Evolutionary conservation across 148 eudicot genomes (phyloP).

Genomic region (Vaccinium corymbosum): DNA sequence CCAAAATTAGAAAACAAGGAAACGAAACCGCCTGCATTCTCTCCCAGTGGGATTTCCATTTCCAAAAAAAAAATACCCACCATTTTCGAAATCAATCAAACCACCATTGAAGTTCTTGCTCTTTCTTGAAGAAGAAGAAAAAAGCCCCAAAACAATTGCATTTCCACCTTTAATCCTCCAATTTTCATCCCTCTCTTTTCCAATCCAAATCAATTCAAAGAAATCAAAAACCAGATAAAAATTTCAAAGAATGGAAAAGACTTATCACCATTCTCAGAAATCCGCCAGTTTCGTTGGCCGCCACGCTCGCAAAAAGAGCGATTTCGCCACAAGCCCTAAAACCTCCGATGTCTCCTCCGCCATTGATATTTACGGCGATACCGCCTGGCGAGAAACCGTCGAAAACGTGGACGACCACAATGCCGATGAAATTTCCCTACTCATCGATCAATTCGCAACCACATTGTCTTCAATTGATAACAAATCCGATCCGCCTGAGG

Average conservation of each 20-base stretch:
- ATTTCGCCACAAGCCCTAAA: not conserved
- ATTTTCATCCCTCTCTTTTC: not conserved
- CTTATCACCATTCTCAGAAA: conserved; percentile 27
- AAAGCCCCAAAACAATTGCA: not conserved
- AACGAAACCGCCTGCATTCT: not conserved
- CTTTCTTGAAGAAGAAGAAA: not conserved
- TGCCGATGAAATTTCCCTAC: conserved; percentile 28
- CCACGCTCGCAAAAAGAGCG: conserved; percentile 20
- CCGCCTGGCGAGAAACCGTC: conserved; percentile 13
- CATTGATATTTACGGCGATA: conserved; percentile 9
- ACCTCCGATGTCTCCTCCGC: not conserved
- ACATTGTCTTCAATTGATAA: conserved; percentile 19
- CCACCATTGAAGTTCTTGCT: too few relatives aligned
- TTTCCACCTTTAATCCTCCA: not conserved
- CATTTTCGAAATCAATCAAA: too few relatives aligned
- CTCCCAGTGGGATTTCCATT: too few relatives aligned
- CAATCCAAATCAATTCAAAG: not conserved
- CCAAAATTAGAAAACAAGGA: not conserved
- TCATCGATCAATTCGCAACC: conserved; percentile 37
- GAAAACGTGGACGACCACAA: conserved; percentile 18
- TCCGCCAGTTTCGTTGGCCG: conserved; percentile 29
- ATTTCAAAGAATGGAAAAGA: conserved; percentile 27
- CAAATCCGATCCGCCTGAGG: conserved; percentile 26
- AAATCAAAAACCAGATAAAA: too few relatives aligned
- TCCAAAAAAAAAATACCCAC: too few relatives aligned